A percentile compares a stretch with the other conserved stretches of the same genome.
Conservation (phyloP, 164 flowering plant genomes). For the Euptelea pleiosperma region DNA sequence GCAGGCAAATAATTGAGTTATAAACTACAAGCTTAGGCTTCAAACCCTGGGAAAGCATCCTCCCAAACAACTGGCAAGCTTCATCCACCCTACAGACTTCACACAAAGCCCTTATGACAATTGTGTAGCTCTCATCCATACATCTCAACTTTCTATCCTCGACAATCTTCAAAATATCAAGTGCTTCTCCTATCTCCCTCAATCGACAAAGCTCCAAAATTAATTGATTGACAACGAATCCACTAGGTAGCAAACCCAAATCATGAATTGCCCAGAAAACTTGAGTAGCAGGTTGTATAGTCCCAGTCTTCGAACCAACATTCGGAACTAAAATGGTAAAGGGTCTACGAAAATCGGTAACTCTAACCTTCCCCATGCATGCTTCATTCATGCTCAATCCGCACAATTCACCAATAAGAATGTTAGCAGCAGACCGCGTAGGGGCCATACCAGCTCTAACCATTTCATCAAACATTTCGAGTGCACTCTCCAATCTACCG, state of each 20-base stretch:
- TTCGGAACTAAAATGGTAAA: constrained; percentile 39
- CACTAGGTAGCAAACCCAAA: constrained; percentile 37
- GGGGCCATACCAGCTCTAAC: constrained; percentile 30
- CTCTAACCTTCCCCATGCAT: constrained; percentile 29
- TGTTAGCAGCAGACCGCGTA: constrained; percentile 36
- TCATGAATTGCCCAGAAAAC: constrained; percentile 30
- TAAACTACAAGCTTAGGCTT: constrained; percentile 38
- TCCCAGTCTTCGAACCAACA: constrained; percentile 16
- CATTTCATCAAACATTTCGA: constrained; percentile 41
- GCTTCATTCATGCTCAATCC: constrained; percentile 27
- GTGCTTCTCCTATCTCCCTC: constrained; percentile 32
- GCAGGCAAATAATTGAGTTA: constrained; percentile 31
- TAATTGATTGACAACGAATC: constrained; percentile 32
- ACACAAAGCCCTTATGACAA: constrained; percentile 33
- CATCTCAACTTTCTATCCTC: constrained; percentile 30
- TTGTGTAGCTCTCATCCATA: constrained; percentile 29
- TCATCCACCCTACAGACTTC: constrained; percentile 28
- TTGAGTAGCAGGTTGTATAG: constrained; percentile 28
- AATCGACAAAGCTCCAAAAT: constrained; percentile 34
- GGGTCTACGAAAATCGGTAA: constrained; percentile 23
- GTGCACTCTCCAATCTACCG: constrained; percentile 33
- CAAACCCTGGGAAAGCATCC: constrained; percentile 31
- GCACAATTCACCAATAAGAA: constrained; percentile 39
- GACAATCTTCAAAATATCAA: constrained; percentile 29
- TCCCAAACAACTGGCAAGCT: constrained; percentile 29